Conservation (phyloP, 2,329 filamentous ascomycete species). For the Ceratocystis albifundus region DNA sequence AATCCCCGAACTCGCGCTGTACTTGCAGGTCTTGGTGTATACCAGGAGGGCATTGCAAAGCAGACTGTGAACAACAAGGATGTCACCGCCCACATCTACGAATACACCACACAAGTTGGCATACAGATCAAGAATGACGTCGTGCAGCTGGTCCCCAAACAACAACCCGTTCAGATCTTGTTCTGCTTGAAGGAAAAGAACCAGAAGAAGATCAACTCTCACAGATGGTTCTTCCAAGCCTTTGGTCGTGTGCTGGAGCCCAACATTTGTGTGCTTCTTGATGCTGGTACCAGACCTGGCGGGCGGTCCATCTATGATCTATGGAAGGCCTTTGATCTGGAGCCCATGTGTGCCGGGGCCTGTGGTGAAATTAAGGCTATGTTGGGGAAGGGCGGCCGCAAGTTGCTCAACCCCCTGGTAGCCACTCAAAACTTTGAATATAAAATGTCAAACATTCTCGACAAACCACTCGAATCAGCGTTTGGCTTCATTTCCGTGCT, state of each 20-base stretch:
- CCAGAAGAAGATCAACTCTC: slow-evolving; percentile 99
- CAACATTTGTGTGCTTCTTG: slow-evolving; percentile 91
- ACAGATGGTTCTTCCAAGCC: slow-evolving; percentile 97
- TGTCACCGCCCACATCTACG: slow-evolving; percentile 95
- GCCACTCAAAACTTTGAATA: slow-evolving; percentile 99
- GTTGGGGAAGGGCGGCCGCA: slow-evolving; percentile 72
- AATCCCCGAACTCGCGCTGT: slow-evolving; percentile 83
- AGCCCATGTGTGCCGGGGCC: slow-evolving; percentile 93
- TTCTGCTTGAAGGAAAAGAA: slow-evolving; percentile 99
- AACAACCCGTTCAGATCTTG: slow-evolving; percentile 86
- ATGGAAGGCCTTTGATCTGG: slow-evolving; percentile 96
- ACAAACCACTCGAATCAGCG: slow-evolving; percentile 92
- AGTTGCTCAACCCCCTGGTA: slow-evolving; percentile 83
- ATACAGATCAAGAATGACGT: slow-evolving; percentile 83
- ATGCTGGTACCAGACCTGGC: slow-evolving; percentile 90
- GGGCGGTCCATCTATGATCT: slow-evolving; percentile 93
- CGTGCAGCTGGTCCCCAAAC: slow-evolving; percentile 71
- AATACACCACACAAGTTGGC: slow-evolving; percentile 79
- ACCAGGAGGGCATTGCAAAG: slow-evolving; percentile 97
- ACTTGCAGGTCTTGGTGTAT: slow-evolving; percentile 85
- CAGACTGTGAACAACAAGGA: slow-evolving; percentile 95
- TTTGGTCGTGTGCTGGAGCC: slow-evolving; percentile 87
- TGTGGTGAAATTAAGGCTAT: slow-evolving; percentile 99
- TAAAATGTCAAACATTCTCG: slow-evolving; percentile 99
- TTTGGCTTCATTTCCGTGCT: slow-evolving; percentile 97